Conservation (phyloP, 352 stramenopile species). For the Thalassiosira hispida region DNA sequence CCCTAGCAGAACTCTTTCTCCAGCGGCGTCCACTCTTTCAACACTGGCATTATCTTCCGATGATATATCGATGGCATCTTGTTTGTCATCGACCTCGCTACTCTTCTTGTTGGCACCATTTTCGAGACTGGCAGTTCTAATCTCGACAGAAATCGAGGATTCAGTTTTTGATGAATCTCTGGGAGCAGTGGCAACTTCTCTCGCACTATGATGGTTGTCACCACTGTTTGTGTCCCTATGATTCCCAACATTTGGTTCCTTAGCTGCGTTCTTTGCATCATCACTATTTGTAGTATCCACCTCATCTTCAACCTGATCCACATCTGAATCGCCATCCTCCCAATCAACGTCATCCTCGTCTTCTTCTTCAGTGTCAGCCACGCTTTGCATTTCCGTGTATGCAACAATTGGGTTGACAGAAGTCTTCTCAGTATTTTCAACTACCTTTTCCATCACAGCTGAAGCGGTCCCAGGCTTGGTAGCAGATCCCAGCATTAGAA, state of each 20-base stretch:
- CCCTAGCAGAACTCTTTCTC: background rate
- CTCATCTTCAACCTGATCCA: background rate
- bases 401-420: background rate
- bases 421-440: no score
- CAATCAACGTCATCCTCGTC: conserved; percentile 63
- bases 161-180: background rate
- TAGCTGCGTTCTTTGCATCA: background rate
- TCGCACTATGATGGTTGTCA: conserved; percentile 2
- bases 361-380: conserved; percentile 65
- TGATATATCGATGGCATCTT: conserved; percentile 28
- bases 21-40: background rate
- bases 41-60: conserved; percentile 44
- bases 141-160: no score
- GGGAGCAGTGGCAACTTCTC: background rate
- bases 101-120: conserved; percentile 9
- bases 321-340: conserved; percentile 62
- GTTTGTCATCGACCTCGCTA: background rate
- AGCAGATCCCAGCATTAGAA: conserved; percentile 15
- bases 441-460: no score
- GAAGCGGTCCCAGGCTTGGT: background rate
- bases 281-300: background rate
- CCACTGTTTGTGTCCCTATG: background rate
- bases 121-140: no score
- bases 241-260: background rate
- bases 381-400: background rate